phyloP scores from a whole-genome alignment of 495 filamentous ascomycete species.

The Aspergillus kassunensis region DNA sequence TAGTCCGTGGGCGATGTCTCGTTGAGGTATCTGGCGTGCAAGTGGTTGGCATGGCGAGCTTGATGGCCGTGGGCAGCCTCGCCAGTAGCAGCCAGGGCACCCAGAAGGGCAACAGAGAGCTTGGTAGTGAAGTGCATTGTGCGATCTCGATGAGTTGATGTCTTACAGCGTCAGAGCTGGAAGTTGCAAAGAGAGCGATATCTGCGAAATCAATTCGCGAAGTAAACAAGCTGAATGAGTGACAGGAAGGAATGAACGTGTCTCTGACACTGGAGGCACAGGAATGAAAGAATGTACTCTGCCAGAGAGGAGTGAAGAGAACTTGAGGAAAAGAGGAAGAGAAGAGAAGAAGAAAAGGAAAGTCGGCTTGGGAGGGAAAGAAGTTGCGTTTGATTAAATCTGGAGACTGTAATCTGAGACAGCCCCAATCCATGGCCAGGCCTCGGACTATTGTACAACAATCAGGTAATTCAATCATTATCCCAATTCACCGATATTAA shows the following conservation, averaged over 20 bases:
- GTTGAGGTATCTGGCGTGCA: constrained; percentile 19
- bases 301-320: constrained; percentile 21
- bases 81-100: constrained; percentile 42
- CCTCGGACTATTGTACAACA: not conserved
- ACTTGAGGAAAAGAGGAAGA: constrained; percentile 20
- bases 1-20: constrained; percentile 13
- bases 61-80: constrained; percentile 38
- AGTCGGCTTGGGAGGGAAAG: not conserved
- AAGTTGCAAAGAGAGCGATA: constrained; percentile 19
- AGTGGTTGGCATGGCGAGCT: constrained; percentile 29
- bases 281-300: constrained; percentile 23
- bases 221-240: constrained; percentile 29
- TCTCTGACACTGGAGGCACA: constrained; percentile 27
- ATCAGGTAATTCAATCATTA: not conserved
- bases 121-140: constrained; percentile 45
- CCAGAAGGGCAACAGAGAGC: constrained; percentile 45
- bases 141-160: constrained; percentile 27
- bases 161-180: constrained; percentile 7
- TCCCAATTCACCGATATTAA: not conserved
- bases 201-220: constrained; percentile 50
- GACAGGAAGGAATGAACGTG: constrained; percentile 35
- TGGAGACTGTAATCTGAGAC: constrained; percentile 12
- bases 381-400: constrained; percentile 17
- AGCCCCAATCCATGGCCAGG: constrained; percentile 1
- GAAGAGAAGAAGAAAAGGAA: not conserved